A percentile compares a stretch with the other conserved stretches of the same genome.
These are phyloP conservation scores for Pseudomonodictys pantanalensis DNA, from an alignment of 495 filamentous ascomycete species.

Conservation along the genomic window DNA sequence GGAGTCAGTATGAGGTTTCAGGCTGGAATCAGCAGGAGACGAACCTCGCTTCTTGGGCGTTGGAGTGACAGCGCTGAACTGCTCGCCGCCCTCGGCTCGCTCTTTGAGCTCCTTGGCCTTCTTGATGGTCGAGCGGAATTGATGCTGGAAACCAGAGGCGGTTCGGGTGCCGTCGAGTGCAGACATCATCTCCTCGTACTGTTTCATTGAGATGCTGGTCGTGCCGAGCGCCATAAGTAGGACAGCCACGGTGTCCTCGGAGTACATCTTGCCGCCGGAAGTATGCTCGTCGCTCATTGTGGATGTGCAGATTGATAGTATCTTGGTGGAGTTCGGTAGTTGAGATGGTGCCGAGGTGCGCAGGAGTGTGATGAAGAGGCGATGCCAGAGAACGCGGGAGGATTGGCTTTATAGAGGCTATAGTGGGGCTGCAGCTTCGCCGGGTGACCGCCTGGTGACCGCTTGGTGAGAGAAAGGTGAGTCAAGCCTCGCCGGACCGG, in stretches of 20 bases:
- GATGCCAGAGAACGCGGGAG: too few species aligned
- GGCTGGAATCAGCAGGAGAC: not conserved
- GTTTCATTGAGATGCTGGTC: not conserved
- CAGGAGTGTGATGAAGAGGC: not conserved
- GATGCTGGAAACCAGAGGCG: slow-evolving; percentile 19
- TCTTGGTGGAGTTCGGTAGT: not conserved
- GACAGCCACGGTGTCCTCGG: slow-evolving; percentile 14
- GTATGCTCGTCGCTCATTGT: not conserved
- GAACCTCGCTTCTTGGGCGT: slow-evolving; percentile 25
- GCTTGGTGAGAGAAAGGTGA: too few species aligned
- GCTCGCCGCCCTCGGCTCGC: slow-evolving; percentile 15
- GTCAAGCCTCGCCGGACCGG: too few species aligned
- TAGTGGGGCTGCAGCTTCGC: too few species aligned
- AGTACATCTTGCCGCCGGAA: slow-evolving; percentile 4
- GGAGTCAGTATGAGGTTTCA: not conserved
- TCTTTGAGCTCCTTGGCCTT: slow-evolving; percentile 28
- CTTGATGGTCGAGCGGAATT: slow-evolving; percentile 13
- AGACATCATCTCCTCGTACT: slow-evolving; percentile 27
- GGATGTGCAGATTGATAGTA: not conserved
- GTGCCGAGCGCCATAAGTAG: slow-evolving; percentile 13
- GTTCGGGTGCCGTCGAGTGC: slow-evolving; percentile 26
- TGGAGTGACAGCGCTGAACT: slow-evolving; percentile 13
- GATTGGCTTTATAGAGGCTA: too few species aligned
- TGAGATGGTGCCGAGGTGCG: not conserved
- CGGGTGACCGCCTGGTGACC: too few species aligned